Evolutionary conservation across 2,329 filamentous ascomycete species (phyloP).

Genomic region (Epichloe bromicola): DNA sequence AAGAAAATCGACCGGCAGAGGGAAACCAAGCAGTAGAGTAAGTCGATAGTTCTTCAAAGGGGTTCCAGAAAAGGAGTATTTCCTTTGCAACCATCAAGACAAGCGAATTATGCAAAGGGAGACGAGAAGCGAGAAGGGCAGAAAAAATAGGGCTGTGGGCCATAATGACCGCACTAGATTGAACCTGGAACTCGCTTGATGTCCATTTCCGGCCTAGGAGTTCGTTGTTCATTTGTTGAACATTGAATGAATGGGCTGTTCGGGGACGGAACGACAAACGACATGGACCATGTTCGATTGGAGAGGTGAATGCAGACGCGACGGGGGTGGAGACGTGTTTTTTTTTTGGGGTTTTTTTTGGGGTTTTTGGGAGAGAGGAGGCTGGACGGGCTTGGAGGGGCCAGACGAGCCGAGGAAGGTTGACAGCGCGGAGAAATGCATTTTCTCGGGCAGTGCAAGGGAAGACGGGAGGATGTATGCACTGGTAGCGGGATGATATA

Average conservation of each 20-base stretch:
- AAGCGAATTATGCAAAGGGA: neutral
- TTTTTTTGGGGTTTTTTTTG: too few relatives aligned
- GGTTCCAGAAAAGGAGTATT: too few relatives aligned
- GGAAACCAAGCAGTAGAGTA: too few relatives aligned
- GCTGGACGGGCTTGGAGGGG: neutral
- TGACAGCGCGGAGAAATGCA: too few relatives aligned
- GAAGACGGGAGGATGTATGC: too few relatives aligned
- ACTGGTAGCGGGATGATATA: too few relatives aligned
- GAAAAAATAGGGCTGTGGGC: neutral
- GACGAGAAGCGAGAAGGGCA: neutral
- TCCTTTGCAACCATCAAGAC: too few relatives aligned
- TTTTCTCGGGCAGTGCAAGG: too few relatives aligned
- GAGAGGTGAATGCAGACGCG: neutral
- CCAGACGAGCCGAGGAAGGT: too few relatives aligned
- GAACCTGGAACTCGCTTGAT: neutral
- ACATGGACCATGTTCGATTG: neutral
- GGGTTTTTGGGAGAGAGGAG: neutral
- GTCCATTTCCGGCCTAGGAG: too few relatives aligned
- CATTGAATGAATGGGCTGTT: neutral
- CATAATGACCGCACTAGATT: neutral
- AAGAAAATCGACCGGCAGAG: too few relatives aligned
- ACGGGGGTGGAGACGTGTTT: constrained; percentile 6
- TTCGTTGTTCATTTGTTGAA: neutral
- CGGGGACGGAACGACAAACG: neutral
- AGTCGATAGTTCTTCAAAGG: too few relatives aligned